Base-by-base conservation (phyloP, 2,329 filamentous ascomycete species). In the Purpureocillium takamizusanense region DNA sequence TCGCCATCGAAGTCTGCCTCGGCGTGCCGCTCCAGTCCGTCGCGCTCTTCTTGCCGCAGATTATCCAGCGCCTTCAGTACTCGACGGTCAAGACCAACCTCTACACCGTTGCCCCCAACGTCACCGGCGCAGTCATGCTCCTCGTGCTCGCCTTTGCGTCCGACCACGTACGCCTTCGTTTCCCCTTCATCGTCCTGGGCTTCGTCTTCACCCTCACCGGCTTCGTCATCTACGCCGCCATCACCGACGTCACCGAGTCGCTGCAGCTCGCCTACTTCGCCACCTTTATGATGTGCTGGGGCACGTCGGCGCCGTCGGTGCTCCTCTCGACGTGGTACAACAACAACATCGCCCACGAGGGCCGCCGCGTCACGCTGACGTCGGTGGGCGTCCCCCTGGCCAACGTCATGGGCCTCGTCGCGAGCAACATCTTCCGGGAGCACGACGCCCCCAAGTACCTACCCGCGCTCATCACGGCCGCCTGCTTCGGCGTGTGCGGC, bases 201-300 rank as follows among this genome's bases (percentile, higher is more conserved):
- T 89, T 87, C 56, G 57, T 76, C 2, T 76, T 90, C 48, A 86
- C 83, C 0, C 84, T 88, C 51, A 71, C 74, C 35, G 86, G 86
- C 4, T 86, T 90, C 63, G 76, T 88, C 56, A 84, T 90, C 52
- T 89, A 83, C 48, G 81, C 82, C 1, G 69, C 78, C 15, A 81
- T 90, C 41, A 65, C 77, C 45, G 69, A 80, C 47, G 76, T 86
- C 13, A 56, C 74, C 29, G 50, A 63, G 4, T 65, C 82, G 30
- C 56, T 82, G n/a, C 67, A 72, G 4, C 67, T 86, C 2, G 83
- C 82, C 1, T 88, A 88, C 52, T 87, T 79, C 46, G 81, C 83
- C 5, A 79, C 74, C 39, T 89, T 88, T 57, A 83, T 88, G 80
- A 86, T 88, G 81, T 83, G 78, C 10, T 87, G 82, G 78, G 84